Base-by-base conservation (phyloP, 495 filamentous ascomycete genomes). In the Wilcoxina mikolae region DNA sequence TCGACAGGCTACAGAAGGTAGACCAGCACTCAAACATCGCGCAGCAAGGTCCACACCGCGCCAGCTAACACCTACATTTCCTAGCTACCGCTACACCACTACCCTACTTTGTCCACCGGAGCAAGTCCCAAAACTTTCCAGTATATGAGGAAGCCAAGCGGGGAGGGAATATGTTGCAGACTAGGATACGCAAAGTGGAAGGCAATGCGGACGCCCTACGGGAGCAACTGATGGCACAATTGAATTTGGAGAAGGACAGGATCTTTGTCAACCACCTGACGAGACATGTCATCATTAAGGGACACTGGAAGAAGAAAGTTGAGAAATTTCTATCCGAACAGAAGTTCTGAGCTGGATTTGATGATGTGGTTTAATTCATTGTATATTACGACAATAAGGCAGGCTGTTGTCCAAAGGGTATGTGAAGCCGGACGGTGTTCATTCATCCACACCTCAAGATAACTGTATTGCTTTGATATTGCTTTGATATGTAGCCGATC, bases 141-240 rank as follows among this genome's bases (percentile, higher is more conserved):
- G 77, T 96, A n/a, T 98, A 98, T 68, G 70, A 80, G 3, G 69
- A 78, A 50, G 68, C 68, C 52, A 90, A 89, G 69, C 73, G 78
- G 18, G 87, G 86, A 23, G 87, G 89, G 1, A 93, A 84, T 54
- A 71, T 80, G 58, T 78, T 81, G 62, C 67, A 82, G 60, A 95
- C 91, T 3, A 67, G 75, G 58, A 72, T 98, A 49, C 80, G 84
- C 61, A 86, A 84, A 68, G 76, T 86, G 35, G 79, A 86, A 56
- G 91, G 91, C 24, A 77, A 88, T 65, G 52, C 78, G 49, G 63
- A 68, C 22, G 73, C 71, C 3, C 61, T 91, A 28, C 70, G 69
- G 54, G 20, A 53, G 3, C 38, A 57, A n/a, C 20, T 86, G 39
- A 60, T 65, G 15, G 17, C 58, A 29, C 56, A 46, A 1, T 56